These are phyloP conservation scores for Fraxinus ornus DNA, from an alignment of 305 asterid species.

Conservation along the genomic window DNA sequence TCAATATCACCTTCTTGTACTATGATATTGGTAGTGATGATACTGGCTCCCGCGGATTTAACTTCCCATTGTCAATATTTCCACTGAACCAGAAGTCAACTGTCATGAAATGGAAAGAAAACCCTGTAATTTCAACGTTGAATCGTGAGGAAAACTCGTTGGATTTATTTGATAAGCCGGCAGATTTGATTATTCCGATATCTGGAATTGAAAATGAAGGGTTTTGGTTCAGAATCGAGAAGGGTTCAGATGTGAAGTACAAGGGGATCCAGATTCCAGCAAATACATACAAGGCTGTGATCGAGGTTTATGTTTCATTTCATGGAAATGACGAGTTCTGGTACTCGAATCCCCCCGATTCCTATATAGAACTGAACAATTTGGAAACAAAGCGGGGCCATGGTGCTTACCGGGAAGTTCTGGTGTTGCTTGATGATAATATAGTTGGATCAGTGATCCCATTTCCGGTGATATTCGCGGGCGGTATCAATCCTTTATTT, in stretches of 20 bases:
- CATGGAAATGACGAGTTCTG: constrained; percentile 87
- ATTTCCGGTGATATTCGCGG: constrained; percentile 74
- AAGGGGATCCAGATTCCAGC: constrained; percentile 46
- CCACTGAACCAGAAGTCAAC: constrained; percentile 20
- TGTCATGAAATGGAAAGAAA: constrained; percentile 23
- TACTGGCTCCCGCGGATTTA: not conserved
- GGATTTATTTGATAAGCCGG: constrained; percentile 48
- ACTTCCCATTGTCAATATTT: constrained; percentile 2
- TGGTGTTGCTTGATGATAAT: constrained; percentile 53
- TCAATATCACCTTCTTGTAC: constrained; percentile 58
- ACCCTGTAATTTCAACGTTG: not conserved
- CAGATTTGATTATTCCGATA: constrained; percentile 72
- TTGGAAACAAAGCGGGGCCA: constrained; percentile 48
- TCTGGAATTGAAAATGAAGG: constrained; percentile 57
- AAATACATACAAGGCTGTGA: constrained; percentile 67
- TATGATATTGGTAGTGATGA: constrained; percentile 26
- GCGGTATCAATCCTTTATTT: constrained; percentile 80
- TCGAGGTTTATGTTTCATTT: constrained; percentile 70
- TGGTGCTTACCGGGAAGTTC: constrained; percentile 71
- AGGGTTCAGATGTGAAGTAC: constrained; percentile 40
- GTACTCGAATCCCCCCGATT: constrained; percentile 84
- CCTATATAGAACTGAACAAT: constrained; percentile 43
- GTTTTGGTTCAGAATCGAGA: constrained; percentile 66
- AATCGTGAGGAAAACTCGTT: constrained; percentile 16
- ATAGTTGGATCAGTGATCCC: constrained; percentile 73